Base-by-base conservation (phyloP, 805 yeast species). In the Lipomyces starkeyi region DNA sequence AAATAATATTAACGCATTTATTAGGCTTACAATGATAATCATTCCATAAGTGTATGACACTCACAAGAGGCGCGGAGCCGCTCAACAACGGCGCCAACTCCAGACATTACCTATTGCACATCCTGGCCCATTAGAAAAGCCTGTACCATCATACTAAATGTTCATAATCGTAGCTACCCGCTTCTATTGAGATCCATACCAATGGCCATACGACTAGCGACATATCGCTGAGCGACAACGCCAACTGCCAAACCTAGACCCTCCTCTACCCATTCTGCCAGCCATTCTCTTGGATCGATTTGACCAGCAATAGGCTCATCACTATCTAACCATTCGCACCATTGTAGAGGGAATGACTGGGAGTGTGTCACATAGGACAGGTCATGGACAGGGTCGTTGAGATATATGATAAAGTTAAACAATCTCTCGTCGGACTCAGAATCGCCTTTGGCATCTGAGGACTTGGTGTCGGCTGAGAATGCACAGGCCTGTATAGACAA, bases 321-420 rank as follows among this genome's bases (percentile, higher is more conserved):
- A 40, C 74, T 85, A 68, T 86, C 88, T n/a, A 94, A 83, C 99
- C 99, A 95, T n/a, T 86, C 81, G 9, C 93, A 89, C 99, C 99
- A 95, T 76, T 86, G 88, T 58, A 86, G 77, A 11, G 99, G 98
- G 82, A 92, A 90, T 6, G 97, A 87, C 78, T 95, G 99, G 0
- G 98, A 91, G 73, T 89, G 88, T 61, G 91, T 88, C 35, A 87
- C 83, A 58, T 91, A 84, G 7, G 88, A 84, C 70, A 95, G 86
- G 71, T 87, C 85, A 79, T 95, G 94, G 52, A 90, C 87, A 56
- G 87, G 86, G 76, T 95, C 99, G 72, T 87, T 86, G 73, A 95
- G 82, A 25, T 91, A 85, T 47, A 93, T 82, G 8, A 91, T 86
- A 77, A 95, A 93, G 53, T 87, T 85, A 76, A 94, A 93, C 60